Base-by-base conservation (phyloP, 2,329 filamentous ascomycete species). In the Cordyceps fumosorosea region DNA sequence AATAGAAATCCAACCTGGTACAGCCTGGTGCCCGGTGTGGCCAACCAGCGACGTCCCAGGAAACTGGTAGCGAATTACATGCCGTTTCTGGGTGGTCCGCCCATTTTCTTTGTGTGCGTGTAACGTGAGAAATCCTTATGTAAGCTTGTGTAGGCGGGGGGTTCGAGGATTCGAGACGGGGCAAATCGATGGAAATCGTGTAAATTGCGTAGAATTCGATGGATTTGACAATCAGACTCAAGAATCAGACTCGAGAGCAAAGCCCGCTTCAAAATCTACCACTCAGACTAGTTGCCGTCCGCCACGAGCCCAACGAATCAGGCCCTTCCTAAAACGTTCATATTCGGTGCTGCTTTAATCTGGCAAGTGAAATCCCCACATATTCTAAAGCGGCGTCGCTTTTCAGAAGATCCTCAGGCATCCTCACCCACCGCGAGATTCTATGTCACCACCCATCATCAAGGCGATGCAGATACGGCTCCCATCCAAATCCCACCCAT, bases 21-120 rank as follows among this genome's bases (percentile, higher is more conserved):
- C 34, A 37, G 24, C 3, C 7, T 11, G 18, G 12, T 5, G 40
- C 37, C n/a, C 22, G 37, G 8, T 7, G 37, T n/a, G 18, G 24
- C 40, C 26, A 29, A 42, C 48, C 22, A 44, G 51, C 26, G 29
- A 12, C 26, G 48, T 44, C 26, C 37, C 56, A 22, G 37, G 18
- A 61, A 42, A 24, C 7, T 11, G 51, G 34, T 45, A 57, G n/a
- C 54, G 50, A 44, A 44, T 42, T 42, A 68, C 77, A 48, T 71
- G 86, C 86, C 86, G 79, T 87, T 84, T 83, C 86, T 84, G 10
- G 51, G 48, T 75, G 8, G 84, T 83, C 86, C 86, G 78, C 86
- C 86, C 86, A 89, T 89, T 66, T 68, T 81, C 5, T 68, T 52
- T 51, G 37, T 34, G 18, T n/a, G 61, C 37, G n/a, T 67, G 68